phyloP scores from a whole-genome alignment of 441 rosid genomes.

The Capsella rubella region DNA sequence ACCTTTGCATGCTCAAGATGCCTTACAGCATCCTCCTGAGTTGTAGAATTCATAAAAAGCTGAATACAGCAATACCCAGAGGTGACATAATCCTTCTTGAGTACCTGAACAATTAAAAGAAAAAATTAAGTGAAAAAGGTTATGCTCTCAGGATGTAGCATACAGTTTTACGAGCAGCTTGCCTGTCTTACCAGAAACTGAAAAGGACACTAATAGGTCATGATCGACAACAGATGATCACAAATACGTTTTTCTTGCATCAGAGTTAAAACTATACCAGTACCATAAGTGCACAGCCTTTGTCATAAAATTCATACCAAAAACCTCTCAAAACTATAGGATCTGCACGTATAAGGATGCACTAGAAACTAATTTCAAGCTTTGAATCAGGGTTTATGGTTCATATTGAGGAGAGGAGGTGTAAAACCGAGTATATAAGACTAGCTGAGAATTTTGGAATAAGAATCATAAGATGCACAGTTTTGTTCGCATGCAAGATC shows the following conservation, averaged over 20 bases:
- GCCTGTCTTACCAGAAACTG: constrained; percentile 10
- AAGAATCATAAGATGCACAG: constrained; percentile 13
- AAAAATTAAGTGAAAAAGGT: not conserved
- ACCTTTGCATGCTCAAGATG: constrained; percentile 96
- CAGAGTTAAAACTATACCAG: not conserved
- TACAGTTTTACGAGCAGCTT: constrained; percentile 22
- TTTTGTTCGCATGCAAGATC: constrained; percentile 11
- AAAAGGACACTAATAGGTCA: constrained; percentile 6
- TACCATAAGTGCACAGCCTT: constrained; percentile 12
- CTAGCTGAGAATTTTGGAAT: constrained; percentile 14
- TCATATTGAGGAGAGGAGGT: constrained; percentile 21
- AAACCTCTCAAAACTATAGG: constrained; percentile 11
- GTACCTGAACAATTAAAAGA: constrained; percentile 62
- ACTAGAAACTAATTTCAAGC: constrained; percentile 20
- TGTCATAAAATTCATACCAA: not conserved
- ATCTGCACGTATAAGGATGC: constrained; percentile 27
- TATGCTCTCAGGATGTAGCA: constrained; percentile 11
- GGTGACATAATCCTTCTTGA: constrained; percentile 92
- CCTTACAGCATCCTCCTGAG: constrained; percentile 89
- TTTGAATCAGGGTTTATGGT: constrained; percentile 23
- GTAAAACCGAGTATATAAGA: constrained; percentile 15
- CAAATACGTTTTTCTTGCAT: constrained; percentile 2
- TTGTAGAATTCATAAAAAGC: constrained; percentile 89
- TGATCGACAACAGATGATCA: constrained; percentile 4
- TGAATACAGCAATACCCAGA: constrained; percentile 99